Conservation (phyloP, 2,329 filamentous ascomycete species). For the Aspergillus bombycis region DNA sequence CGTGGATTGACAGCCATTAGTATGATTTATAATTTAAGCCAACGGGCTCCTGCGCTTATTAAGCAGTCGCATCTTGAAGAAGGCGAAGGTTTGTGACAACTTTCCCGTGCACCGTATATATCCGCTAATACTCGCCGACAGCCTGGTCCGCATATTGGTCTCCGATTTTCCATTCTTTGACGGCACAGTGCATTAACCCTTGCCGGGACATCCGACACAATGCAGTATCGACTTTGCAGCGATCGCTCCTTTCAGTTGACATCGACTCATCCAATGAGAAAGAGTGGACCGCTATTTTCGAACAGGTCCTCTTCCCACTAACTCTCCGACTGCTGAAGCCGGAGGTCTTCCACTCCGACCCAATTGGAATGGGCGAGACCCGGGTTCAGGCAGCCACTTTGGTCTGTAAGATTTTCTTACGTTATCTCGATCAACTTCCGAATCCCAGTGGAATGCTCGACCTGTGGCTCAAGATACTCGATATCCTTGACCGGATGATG, state of each 20-base stretch:
- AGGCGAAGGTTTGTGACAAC: conserved; percentile 66
- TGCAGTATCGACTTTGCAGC: conserved; percentile 82
- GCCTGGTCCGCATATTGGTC: conserved; percentile 99
- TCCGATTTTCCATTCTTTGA: conserved; percentile 87
- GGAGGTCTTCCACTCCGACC: conserved; percentile 89
- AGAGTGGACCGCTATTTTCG: conserved; percentile 94
- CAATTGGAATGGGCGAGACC: conserved; percentile 92
- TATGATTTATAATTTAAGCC: conserved; percentile 80
- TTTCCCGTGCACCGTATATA: neutral
- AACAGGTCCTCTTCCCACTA: conserved; percentile 88
- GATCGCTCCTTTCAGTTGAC: conserved; percentile 81
- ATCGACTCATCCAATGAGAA: conserved; percentile 81
- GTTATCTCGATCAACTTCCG: conserved; percentile 83
- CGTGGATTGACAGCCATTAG: conserved; percentile 80
- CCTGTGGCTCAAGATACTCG: conserved; percentile 88
- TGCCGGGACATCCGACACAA: conserved; percentile 90
- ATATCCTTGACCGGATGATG: conserved; percentile 94
- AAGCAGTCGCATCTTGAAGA: conserved; percentile 89
- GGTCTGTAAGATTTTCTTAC: conserved; percentile 92
- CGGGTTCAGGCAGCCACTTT: conserved; percentile 88
- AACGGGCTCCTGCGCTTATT: conserved; percentile 82
- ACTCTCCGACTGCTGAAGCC: conserved; percentile 87
- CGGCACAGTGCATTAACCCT: conserved; percentile 88
- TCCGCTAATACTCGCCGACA: conserved; percentile 32
- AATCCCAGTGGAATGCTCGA: conserved; percentile 88